These are phyloP conservation scores for Bonia amplexicaulis DNA, from an alignment of 176 grass and related monocot genomes.

Conservation along the genomic window DNA sequence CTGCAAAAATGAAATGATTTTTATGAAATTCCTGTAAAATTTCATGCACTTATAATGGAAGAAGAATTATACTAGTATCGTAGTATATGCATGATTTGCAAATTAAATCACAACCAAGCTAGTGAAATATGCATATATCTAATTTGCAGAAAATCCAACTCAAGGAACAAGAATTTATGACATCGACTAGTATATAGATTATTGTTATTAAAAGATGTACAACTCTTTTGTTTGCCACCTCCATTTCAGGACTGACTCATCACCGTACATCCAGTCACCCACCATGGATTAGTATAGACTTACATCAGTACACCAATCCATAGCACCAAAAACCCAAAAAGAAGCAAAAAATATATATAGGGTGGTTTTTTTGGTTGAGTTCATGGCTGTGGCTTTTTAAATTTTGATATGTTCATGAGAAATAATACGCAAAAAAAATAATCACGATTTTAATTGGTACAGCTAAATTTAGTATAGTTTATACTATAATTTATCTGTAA, in stretches of 20 bases:
- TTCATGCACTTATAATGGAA: not conserved
- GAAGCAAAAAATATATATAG: not conserved
- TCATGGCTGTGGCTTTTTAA: too few relatives aligned
- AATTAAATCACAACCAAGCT: not conserved
- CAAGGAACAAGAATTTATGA: not conserved
- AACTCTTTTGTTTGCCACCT: conserved; percentile 33
- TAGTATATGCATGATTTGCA: not conserved
- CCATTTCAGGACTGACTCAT: not conserved
- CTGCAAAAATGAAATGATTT: too few relatives aligned
- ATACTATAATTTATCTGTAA: too few relatives aligned
- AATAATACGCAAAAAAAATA: too few relatives aligned
- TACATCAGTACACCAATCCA: conserved; percentile 20
- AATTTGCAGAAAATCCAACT: not conserved
- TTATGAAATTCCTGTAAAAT: too few relatives aligned
- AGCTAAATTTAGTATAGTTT: too few relatives aligned
- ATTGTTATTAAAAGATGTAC: conserved; percentile 32
- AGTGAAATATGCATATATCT: not conserved
- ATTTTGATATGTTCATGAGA: too few relatives aligned
- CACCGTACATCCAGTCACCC: not conserved
- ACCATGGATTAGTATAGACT: conserved; percentile 22
- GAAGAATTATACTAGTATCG: not conserved
- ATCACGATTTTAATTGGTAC: too few relatives aligned
- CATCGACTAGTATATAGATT: conserved; percentile 4
- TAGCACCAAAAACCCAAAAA: not conserved
- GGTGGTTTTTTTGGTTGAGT: too few relatives aligned